A percentile compares a stretch with the other conserved stretches of the same genome.
phyloP scores from a whole-genome alignment of 805 yeast genomes.

The Cyberlindnera euphorbiae region DNA sequence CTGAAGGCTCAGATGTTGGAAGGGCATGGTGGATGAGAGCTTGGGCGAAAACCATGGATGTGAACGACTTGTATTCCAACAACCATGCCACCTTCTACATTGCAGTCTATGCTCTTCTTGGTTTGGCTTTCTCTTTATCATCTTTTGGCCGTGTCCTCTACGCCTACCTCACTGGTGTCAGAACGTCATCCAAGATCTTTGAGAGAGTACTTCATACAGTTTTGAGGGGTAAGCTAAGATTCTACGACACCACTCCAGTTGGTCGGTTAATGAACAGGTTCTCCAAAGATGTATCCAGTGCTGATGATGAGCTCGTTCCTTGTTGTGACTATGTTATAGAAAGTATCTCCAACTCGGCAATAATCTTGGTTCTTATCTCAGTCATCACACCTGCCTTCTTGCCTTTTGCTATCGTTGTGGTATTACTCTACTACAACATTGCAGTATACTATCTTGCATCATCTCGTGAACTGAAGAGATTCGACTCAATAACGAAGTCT shows the following conservation, averaged over 20 bases:
- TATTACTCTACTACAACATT: slow-evolving; percentile 57
- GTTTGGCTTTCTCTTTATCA: slow-evolving; percentile 50
- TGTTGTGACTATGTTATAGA: no score
- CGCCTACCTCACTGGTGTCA: slow-evolving; percentile 63
- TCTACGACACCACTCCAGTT: slow-evolving; percentile 92
- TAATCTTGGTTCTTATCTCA: slow-evolving; percentile 70
- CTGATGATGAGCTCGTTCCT: no score
- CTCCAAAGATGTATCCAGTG: slow-evolving; percentile 92
- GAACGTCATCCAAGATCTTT: slow-evolving; percentile 77
- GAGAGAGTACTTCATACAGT: slow-evolving; percentile 56
- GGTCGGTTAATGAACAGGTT: slow-evolving; percentile 97
- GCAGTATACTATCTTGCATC: slow-evolving; percentile 73
- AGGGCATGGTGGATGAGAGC: slow-evolving; percentile 90
- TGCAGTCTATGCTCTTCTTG: slow-evolving; percentile 62
- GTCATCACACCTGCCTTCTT: slow-evolving; percentile 82
- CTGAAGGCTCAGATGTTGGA: slow-evolving; percentile 56
- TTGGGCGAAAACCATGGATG: slow-evolving; percentile 61
- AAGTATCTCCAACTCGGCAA: slow-evolving; percentile 59
- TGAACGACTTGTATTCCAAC: slow-evolving; percentile 38
- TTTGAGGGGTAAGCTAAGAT: slow-evolving; percentile 74
- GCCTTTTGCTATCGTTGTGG: slow-evolving; percentile 64
- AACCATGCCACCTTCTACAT: no score
- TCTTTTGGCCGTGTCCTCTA: slow-evolving; percentile 58
- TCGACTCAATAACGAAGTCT: slow-evolving; percentile 82
- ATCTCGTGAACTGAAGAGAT: slow-evolving; percentile 88